These are phyloP conservation scores for Astrephomene gubernaculifera DNA, from an alignment of 139 green algal species.

Conservation along the genomic window DNA sequence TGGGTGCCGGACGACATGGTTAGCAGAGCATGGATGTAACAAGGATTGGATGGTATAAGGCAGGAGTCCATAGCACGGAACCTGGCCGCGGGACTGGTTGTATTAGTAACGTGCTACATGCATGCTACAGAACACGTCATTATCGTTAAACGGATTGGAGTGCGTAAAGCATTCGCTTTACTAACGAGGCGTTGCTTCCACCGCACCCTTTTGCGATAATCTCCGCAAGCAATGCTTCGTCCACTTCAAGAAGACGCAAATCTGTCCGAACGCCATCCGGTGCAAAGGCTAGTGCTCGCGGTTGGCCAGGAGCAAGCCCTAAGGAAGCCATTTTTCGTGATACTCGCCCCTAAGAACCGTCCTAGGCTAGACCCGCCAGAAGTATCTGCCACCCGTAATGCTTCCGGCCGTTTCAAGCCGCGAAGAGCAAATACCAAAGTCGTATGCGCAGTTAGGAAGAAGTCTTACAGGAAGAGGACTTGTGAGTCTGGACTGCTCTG, in stretches of 20 bases:
- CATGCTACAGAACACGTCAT: not conserved
- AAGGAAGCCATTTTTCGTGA: slow-evolving; percentile 17
- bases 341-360: too few species aligned
- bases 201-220: slow-evolving; percentile 44
- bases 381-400: too few species aligned
- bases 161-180: too few species aligned
- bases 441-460: too few species aligned
- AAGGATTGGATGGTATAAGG: not conserved
- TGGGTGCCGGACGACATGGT: not conserved
- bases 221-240: slow-evolving; percentile 48
- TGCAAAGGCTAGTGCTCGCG: not conserved
- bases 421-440: too few species aligned
- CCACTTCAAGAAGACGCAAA: slow-evolving; percentile 51
- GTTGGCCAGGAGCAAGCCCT: not conserved
- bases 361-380: too few species aligned
- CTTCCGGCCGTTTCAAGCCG: too few species aligned
- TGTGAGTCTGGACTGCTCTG: too few species aligned
- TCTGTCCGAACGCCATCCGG: slow-evolving; percentile 24
- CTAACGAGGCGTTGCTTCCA: too few species aligned
- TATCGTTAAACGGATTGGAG: not conserved
- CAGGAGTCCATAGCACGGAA: not conserved
- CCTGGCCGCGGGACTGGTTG: not conserved
- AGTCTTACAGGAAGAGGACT: too few species aligned
- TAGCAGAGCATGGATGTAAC: too few species aligned
- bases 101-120: not conserved